Evolutionary conservation across 192 early-diverging fungal species (phyloP).

Genomic region (Gamsiella multidivaricata): DNA sequence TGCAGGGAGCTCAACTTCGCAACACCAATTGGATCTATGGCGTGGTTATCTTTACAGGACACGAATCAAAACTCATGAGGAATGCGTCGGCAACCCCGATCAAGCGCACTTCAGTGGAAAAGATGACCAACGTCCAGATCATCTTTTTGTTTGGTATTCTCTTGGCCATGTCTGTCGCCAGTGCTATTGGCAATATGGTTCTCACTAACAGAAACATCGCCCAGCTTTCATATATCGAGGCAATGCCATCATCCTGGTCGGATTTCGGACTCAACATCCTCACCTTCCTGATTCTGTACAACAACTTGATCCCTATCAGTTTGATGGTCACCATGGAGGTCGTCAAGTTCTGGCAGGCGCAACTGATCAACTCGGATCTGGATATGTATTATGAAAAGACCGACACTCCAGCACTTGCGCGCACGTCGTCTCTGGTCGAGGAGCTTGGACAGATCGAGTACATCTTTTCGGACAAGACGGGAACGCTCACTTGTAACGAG

Average conservation of each 20-base stretch:
- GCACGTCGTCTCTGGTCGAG: slow-evolving; percentile 94
- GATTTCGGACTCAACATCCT: slow-evolving; percentile 90
- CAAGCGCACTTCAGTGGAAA: slow-evolving; percentile 92
- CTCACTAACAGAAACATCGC: slow-evolving; percentile 56
- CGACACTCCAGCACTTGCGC: slow-evolving; percentile 91
- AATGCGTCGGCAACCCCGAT: slow-evolving; percentile 93
- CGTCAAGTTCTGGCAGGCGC: slow-evolving; percentile 92
- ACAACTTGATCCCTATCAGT: slow-evolving; percentile 98
- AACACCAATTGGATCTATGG: slow-evolving; percentile 97
- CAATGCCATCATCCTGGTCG: slow-evolving; percentile 21
- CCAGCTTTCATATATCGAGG: slow-evolving; percentile 31
- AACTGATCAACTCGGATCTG: slow-evolving; percentile 90
- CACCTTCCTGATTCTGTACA: slow-evolving; percentile 98
- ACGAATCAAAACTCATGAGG: slow-evolving; percentile 97
- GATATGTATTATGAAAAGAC: slow-evolving; percentile 97
- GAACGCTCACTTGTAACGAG: slow-evolving; percentile 88
- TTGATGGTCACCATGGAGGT: slow-evolving; percentile 99
- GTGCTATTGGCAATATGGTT: slow-evolving; percentile 84
- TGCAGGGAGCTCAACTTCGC: slow-evolving; percentile 86
- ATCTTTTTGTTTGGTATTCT: slow-evolving; percentile 92
- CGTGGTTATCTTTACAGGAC: slow-evolving; percentile 95
- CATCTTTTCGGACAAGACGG: slow-evolving; percentile 97
- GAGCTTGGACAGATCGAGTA: slow-evolving; percentile 98
- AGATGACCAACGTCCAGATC: slow-evolving; percentile 93
- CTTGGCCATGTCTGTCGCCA: slow-evolving; percentile 84